These are phyloP conservation scores for Hebeloma cylindrosporum DNA, from an alignment of 768 basidiomycete species.

Conservation along the genomic window DNA sequence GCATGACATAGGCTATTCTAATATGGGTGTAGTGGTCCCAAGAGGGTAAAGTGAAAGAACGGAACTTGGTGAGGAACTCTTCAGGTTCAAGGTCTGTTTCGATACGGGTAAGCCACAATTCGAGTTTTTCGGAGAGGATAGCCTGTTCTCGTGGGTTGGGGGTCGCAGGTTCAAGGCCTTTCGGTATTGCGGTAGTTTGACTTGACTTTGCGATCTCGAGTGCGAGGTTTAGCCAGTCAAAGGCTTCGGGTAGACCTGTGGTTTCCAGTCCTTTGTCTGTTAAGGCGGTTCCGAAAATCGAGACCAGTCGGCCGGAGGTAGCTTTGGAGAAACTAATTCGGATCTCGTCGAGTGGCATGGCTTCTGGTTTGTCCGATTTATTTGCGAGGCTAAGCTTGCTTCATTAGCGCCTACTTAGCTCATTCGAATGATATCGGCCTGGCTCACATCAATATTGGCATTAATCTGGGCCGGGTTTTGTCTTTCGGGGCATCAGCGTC, in stretches of 20 bases:
- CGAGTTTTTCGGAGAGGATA: slow-evolving; percentile 34
- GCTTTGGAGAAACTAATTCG: slow-evolving; percentile 29
- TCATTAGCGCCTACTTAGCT: neutral
- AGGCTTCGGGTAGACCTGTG: slow-evolving; percentile 37
- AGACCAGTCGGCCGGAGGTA: slow-evolving; percentile 30
- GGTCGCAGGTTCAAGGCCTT: slow-evolving; percentile 2
- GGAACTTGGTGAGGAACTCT: slow-evolving; percentile 37
- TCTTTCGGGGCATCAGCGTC: neutral
- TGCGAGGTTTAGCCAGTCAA: slow-evolving; percentile 38
- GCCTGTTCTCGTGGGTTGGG: slow-evolving; percentile 21
- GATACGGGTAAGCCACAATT: slow-evolving; percentile 35
- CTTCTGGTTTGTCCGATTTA: slow-evolving; percentile 59
- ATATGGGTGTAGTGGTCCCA: slow-evolving; percentile 54
- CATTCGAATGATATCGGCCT: neutral
- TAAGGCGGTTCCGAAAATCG: slow-evolving; percentile 28
- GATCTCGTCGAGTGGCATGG: slow-evolving; percentile 50
- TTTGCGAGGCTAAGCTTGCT: slow-evolving; percentile 45
- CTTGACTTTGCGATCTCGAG: slow-evolving; percentile 26
- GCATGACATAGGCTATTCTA: slow-evolving; percentile 41
- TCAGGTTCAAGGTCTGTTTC: slow-evolving; percentile 28
- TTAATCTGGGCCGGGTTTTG: slow-evolving; percentile 9
- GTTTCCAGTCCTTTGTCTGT: slow-evolving; percentile 8
- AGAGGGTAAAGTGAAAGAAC: slow-evolving; percentile 31
- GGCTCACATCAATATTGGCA: slow-evolving; percentile 36
- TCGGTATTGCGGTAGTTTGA: slow-evolving; percentile 1